Percentiles rank a stretch among this genome's conserved stretches.
Conservation (phyloP, 371 early-diverging fungal species). For the Saksenaea oblongispora region DNA sequence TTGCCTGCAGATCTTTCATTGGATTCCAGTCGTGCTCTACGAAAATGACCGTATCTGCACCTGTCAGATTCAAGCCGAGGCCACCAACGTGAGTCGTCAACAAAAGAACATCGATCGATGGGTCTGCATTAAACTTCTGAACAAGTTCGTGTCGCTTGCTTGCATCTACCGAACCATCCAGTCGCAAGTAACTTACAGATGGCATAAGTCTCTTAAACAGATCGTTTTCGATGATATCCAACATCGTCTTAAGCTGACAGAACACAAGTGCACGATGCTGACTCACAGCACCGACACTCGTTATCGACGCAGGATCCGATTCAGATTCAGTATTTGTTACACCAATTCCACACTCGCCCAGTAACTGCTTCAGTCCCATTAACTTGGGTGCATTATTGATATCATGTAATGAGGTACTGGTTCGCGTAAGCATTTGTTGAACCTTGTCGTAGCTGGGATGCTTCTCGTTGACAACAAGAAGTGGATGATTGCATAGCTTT, state of each 20-base stretch:
- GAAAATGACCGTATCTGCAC: slow-evolving; percentile 99
- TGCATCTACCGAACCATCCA: slow-evolving; percentile 95
- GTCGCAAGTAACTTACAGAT: slow-evolving; percentile 87
- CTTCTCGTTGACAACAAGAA: slow-evolving; percentile 80
- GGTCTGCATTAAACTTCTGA: slow-evolving; percentile 93
- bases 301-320: slow-evolving; percentile 47
- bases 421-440: slow-evolving; percentile 55
- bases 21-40: slow-evolving; percentile 99
- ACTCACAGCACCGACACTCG: slow-evolving; percentile 63
- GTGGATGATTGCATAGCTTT: slow-evolving; percentile 96
- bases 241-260: slow-evolving; percentile 95
- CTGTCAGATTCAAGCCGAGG: slow-evolving; percentile 98
- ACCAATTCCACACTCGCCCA: slow-evolving; percentile 94
- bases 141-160: slow-evolving; percentile 89
- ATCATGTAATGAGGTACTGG: slow-evolving; percentile 75
- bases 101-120: slow-evolving; percentile 93
- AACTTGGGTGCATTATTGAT: slow-evolving; percentile 93
- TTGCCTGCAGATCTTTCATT: slow-evolving; percentile 95
- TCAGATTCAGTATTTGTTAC: slow-evolving; percentile 52
- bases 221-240: slow-evolving; percentile 95
- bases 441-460: slow-evolving; percentile 84
- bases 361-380: slow-evolving; percentile 84
- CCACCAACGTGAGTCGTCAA: slow-evolving; percentile 99
- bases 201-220: slow-evolving; percentile 85
- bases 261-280: slow-evolving; percentile 97